These are phyloP conservation scores for Rhizoctonia solani DNA, from an alignment of 1,284 basidiomycete species.

Conservation along the genomic window DNA sequence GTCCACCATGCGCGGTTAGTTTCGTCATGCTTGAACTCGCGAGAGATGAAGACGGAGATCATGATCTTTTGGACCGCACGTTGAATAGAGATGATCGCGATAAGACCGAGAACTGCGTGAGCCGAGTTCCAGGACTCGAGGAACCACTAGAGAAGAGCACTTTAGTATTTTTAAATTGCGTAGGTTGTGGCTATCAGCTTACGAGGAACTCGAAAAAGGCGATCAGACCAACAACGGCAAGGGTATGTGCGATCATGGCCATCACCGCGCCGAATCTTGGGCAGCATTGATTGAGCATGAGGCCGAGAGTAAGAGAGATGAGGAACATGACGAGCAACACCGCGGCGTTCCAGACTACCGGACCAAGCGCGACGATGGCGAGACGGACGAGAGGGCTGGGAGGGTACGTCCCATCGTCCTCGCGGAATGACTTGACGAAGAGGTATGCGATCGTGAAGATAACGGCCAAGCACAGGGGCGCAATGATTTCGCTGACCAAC, in stretches of 20 bases:
- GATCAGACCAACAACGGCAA: constrained; percentile 82
- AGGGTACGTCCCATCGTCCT: constrained; percentile 65
- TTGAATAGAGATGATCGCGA: constrained; percentile 85
- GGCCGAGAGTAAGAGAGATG: constrained; percentile 89
- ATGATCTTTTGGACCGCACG: constrained; percentile 89
- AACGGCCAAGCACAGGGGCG: constrained; percentile 80
- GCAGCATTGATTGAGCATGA: constrained; percentile 82
- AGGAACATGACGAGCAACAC: constrained; percentile 86
- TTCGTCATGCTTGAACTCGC: constrained; percentile 97
- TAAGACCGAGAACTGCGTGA: constrained; percentile 87
- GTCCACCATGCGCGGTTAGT: constrained; percentile 98
- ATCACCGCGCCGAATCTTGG: constrained; percentile 88
- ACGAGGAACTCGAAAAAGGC: constrained; percentile 95
- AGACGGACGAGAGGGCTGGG: constrained; percentile 87
- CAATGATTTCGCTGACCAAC: constrained; percentile 83
- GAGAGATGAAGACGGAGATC: constrained; percentile 88
- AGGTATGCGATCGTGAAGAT: constrained; percentile 63
- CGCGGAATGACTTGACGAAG: constrained; percentile 83
- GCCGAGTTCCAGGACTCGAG: constrained; percentile 90
- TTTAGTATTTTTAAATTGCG: too few species aligned
- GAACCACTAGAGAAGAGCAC: constrained; percentile 78
- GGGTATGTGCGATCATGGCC: constrained; percentile 82
- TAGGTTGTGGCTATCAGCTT: too few species aligned
- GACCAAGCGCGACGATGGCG: constrained; percentile 90
- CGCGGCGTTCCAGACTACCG: constrained; percentile 94